Base-by-base conservation (phyloP, 371 early-diverging fungal genomes). In the Rhizopus sp. region DNA sequence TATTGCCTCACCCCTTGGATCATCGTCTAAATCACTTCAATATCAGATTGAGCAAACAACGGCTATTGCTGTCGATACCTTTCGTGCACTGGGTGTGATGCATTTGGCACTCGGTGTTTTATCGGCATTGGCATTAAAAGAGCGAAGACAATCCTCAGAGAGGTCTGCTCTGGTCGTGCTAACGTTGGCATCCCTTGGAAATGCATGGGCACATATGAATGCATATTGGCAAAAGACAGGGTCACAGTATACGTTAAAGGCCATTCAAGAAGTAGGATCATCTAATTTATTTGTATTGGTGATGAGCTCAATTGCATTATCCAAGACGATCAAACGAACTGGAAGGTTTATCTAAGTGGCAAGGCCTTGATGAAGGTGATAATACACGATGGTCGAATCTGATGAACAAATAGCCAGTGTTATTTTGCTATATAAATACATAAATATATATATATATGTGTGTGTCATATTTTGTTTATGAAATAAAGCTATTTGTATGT, bases 371-470 rank as follows among this genome's bases (percentile, higher is more conserved):
- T 42, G 23, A 1, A 23, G 23, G 23, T 79, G 74, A 53, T 79
- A 79, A 51, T 79, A 79, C 2, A 76, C 69, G 13, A 73, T 65
- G 9, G 77, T 76, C 5, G 80, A 71, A 49, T 79, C 80, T 15
- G 63, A 58, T n/a, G 72, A 65, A 45, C 72, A 70, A 32, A 79
- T 76, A 8, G 75, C 80, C 3, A 79, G 33, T 29, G 80, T 79
- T 9, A 75, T 40, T 49, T 66, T 69, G 5, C 68, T 70, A 33
- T 33, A n/a, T n/a, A n/a, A n/a, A n/a, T n/a, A n/a, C 13, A 39
- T 44, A 17, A 23, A 34, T n/a, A 37, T 32, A n/a, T n/a, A n/a
- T n/a, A n/a, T n/a, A n/a, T n/a, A n/a, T n/a, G n/a, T n/a, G n/a
- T n/a, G n/a, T n/a, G n/a, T n/a, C n/a, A 12, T 39, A 15, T 31